Evolutionary conservation across 208 protist species (phyloP).

Genomic region (Angomonas ambiguus): DNA sequence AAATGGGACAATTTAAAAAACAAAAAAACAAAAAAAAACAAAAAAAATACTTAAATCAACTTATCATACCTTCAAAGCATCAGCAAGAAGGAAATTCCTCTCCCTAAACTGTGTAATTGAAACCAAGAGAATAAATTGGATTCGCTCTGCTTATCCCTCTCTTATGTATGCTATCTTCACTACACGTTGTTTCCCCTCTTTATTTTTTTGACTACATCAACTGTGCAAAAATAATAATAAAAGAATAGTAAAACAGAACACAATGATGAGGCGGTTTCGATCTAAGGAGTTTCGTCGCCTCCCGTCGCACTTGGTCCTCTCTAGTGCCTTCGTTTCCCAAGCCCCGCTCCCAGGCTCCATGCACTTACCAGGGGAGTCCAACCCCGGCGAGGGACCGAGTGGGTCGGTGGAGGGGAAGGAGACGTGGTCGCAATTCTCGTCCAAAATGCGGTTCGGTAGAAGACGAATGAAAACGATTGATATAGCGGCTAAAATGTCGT

Average conservation of each 20-base stretch:
- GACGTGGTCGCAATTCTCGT: slow-evolving; percentile 81
- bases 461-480: slow-evolving; percentile 84
- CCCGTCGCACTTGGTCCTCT: not conserved
- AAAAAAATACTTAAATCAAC: not conserved
- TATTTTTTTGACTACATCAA: too few species aligned
- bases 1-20: not conserved
- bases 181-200: not conserved
- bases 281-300: not conserved
- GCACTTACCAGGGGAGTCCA: slow-evolving; percentile 70
- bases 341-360: slow-evolving; percentile 44
- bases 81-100: too few species aligned
- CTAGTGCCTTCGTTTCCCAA: slow-evolving; percentile 4
- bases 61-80: too few species aligned
- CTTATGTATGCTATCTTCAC: too few species aligned
- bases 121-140: too few species aligned
- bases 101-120: too few species aligned
- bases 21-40: not conserved
- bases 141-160: too few species aligned
- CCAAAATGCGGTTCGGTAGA: slow-evolving; percentile 72
- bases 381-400: slow-evolving; percentile 45
- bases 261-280: slow-evolving; percentile 4
- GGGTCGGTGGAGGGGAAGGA: slow-evolving; percentile 62
- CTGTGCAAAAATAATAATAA: too few species aligned
- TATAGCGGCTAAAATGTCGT: slow-evolving; percentile 87
- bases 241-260: slow-evolving; percentile 15